Evolutionary conservation across 2,329 filamentous ascomycete species (phyloP), one percentile per base, ranked within the genome.

Genomic region (Penicillium corylophilum): DNA sequence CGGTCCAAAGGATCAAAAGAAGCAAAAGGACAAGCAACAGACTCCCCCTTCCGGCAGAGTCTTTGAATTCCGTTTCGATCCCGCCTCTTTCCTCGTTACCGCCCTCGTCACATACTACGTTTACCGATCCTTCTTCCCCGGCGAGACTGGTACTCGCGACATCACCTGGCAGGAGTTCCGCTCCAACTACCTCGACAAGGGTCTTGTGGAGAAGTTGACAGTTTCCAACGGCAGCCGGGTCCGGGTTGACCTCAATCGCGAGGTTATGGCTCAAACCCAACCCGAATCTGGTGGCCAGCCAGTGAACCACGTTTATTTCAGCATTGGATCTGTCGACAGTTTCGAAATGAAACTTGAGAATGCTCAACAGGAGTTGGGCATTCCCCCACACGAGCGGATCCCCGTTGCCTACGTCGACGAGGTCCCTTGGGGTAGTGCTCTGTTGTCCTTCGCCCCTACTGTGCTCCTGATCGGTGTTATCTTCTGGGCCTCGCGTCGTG

Each of bases 141-240:
- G 81, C 18, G 85, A 88, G 57, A 80, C 79, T n/a, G 29, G 44
- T 56, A 79, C 77, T 49, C 79, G 85, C 65, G 93, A 99, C 69
- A 96, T 99, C 53, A 97, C 94, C 49, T 99, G 91, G 90, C 92
- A 99, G 74, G 94, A 99, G 75, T 90, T 99, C 75, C 82, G 89
- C 57, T 92, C 85, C 62, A 94, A 90, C 28, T 97, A 96, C 79
- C 79, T 99, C 54, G 91, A 96, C 74, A 96, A 95, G 79, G 94
- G 94, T 7, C 81, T 99, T 22, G 92, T 99, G 18, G 89, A 96
- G 75, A 96, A 92, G 77, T 81, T 99, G 61, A 86, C 86, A 16
- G 86, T 95, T 29, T 82, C 96, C 46, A 85, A 91, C 62, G 83
- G 86, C 57, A 85, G 84, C 64, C 83, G 83, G 55, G 94, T 97